phyloP scores from a whole-genome alignment of 176 grass and related monocot species.

The Oryza meridionalis region DNA sequence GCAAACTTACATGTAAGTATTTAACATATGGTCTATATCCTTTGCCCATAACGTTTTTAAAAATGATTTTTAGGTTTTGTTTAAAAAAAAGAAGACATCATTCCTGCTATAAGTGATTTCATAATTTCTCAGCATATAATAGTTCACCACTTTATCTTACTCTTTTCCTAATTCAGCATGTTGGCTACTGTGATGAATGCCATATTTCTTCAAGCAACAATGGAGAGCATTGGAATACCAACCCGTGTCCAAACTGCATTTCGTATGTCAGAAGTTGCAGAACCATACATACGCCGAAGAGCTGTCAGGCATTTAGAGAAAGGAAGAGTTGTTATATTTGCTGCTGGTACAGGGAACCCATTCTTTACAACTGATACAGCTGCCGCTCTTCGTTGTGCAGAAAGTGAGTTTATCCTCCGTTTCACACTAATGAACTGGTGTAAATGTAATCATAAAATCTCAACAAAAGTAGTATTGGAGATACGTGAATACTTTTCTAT shows the following conservation, averaged over 20 bases:
- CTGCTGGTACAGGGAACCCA: slow-evolving; percentile 95
- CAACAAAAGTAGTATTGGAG: slow-evolving; percentile 17
- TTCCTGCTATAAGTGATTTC: neutral
- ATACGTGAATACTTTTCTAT: neutral
- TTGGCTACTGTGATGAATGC: slow-evolving; percentile 99
- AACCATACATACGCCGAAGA: slow-evolving; percentile 94
- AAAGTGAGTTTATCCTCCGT: slow-evolving; percentile 75
- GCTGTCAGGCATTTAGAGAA: slow-evolving; percentile 97
- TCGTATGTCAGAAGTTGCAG: slow-evolving; percentile 98
- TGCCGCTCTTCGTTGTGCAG: slow-evolving; percentile 95
- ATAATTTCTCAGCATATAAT: neutral
- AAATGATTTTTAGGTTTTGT: neutral
- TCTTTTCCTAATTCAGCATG: slow-evolving; percentile 60
- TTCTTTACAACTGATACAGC: slow-evolving; percentile 99
- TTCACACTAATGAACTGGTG: neutral
- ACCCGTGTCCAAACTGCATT: slow-evolving; percentile 98
- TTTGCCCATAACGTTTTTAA: slow-evolving; percentile 3
- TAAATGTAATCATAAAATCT: neutral
- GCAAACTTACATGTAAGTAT: neutral
- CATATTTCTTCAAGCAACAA: slow-evolving; percentile 98
- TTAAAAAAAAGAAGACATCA: neutral
- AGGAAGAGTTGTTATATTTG: slow-evolving; percentile 99
- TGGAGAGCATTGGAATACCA: slow-evolving; percentile 98
- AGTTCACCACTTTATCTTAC: neutral
- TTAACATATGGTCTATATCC: neutral